Conservation (phyloP, 2,329 filamentous ascomycete species). For the Botrytis byssoidea region DNA sequence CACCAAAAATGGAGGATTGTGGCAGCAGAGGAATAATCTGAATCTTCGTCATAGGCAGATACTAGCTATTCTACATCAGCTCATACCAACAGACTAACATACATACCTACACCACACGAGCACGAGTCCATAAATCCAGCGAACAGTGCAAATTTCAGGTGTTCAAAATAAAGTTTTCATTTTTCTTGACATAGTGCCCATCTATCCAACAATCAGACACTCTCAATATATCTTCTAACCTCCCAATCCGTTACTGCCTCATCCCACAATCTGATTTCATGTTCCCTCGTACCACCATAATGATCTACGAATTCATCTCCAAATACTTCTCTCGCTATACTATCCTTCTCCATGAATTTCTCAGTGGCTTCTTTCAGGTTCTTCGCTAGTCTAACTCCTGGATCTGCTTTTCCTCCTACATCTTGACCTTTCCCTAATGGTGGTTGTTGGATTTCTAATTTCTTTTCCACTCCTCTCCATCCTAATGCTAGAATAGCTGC, state of each 20-base stretch:
- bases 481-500: conserved; percentile 84
- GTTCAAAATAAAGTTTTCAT: not conserved
- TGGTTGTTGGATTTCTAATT: conserved; percentile 76
- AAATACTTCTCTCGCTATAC: conserved; percentile 89
- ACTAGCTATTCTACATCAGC: too few relatives aligned
- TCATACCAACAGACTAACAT: too few relatives aligned
- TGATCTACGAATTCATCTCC: conserved; percentile 96
- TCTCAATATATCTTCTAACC: conserved; percentile 18
- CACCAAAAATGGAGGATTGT: too few relatives aligned
- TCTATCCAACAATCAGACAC: conserved; percentile 1
- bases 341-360: conserved; percentile 72
- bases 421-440: conserved; percentile 84
- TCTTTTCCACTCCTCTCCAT: conserved; percentile 90
- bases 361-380: conserved; percentile 80
- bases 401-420: conserved; percentile 68
- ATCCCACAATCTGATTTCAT: conserved; percentile 88
- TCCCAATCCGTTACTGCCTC: conserved; percentile 91
- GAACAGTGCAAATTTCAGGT: too few relatives aligned
- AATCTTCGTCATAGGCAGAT: too few relatives aligned
- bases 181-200: not conserved
- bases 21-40: too few relatives aligned
- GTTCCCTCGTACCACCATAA: conserved; percentile 86
- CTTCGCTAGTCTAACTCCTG: conserved; percentile 78
- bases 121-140: too few relatives aligned
- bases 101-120: too few relatives aligned